These are phyloP conservation scores for Suzukiozyma palmioleophila DNA, from an alignment of 1,139 yeast species.

Conservation along the genomic window DNA sequence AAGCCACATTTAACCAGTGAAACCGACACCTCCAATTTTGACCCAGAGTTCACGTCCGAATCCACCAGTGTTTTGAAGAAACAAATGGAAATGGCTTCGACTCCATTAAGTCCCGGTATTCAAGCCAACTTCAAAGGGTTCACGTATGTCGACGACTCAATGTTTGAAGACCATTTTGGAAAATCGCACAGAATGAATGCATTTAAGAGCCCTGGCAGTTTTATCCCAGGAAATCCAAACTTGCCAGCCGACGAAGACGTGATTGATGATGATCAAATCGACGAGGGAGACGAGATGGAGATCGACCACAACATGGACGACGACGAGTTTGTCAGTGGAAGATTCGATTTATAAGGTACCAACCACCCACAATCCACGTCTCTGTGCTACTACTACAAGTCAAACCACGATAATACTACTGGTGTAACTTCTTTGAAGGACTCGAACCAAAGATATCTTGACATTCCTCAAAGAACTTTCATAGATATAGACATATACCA, in stretches of 20 bases:
- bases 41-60: constrained; percentile 93
- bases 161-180: constrained; percentile 79
- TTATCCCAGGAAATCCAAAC: constrained; percentile 74
- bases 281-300: constrained; percentile 54
- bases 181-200: constrained; percentile 43
- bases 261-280: constrained; percentile 68
- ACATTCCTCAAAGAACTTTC: background rate
- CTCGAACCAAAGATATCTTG: too few species aligned
- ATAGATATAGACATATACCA: constrained; percentile 1
- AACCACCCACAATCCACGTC: background rate
- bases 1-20: constrained; percentile 90
- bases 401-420: too few species aligned
- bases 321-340: constrained; percentile 86
- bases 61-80: constrained; percentile 76
- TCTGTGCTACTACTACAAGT: too few species aligned
- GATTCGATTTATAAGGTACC: constrained; percentile 61
- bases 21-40: constrained; percentile 92
- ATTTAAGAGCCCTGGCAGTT: constrained; percentile 61
- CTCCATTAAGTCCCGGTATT: constrained; percentile 89
- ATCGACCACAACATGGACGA: constrained; percentile 42
- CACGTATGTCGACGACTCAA: constrained; percentile 92
- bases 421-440: too few species aligned
- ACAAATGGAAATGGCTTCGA: constrained; percentile 61
- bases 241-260: constrained; percentile 81
- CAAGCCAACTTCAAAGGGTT: constrained; percentile 96